Conservation (phyloP, 352 stramenopile genomes). For the Pelagophyceae sp. region DNA sequence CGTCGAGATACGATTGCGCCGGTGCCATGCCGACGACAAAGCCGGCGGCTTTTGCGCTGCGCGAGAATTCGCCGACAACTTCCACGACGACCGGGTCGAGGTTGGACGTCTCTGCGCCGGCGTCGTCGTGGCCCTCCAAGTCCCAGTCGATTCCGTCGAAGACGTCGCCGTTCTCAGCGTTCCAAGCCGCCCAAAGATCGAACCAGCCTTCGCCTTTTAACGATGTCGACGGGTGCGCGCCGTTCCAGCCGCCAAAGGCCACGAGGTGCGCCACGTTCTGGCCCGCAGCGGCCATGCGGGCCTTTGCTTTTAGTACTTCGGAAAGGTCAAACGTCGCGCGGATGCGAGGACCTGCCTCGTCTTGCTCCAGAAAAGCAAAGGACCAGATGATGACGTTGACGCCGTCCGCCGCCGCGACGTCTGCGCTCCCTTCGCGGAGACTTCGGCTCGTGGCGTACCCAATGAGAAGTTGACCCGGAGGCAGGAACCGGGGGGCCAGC, state of each 20-base stretch:
- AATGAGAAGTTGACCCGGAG: neutral
- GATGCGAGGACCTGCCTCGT: neutral
- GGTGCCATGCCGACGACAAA: slow-evolving; percentile 39
- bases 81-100: slow-evolving; percentile 42
- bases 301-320: neutral
- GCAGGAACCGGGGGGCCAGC: too few species aligned
- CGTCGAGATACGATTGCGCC: slow-evolving; percentile 54
- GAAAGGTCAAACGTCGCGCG: slow-evolving; percentile 1
- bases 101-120: slow-evolving; percentile 28
- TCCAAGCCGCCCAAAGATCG: slow-evolving; percentile 40
- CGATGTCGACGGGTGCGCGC: slow-evolving; percentile 30
- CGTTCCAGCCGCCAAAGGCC: slow-evolving; percentile 52
- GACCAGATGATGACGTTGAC: slow-evolving; percentile 32
- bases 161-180: slow-evolving; percentile 27
- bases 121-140: slow-evolving; percentile 52
- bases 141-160: slow-evolving; percentile 58
- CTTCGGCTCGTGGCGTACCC: slow-evolving; percentile 5
- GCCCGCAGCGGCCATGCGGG: neutral
- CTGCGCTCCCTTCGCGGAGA: slow-evolving; percentile 20
- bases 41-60: slow-evolving; percentile 27
- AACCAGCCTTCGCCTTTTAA: slow-evolving; percentile 38
- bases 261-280: slow-evolving; percentile 42
- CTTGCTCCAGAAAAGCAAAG: slow-evolving; percentile 13
- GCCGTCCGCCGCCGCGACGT: slow-evolving; percentile 3
- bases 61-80: slow-evolving; percentile 43